Base-by-base conservation (phyloP, 352 stramenopile genomes). In the Pythium sp. region DNA sequence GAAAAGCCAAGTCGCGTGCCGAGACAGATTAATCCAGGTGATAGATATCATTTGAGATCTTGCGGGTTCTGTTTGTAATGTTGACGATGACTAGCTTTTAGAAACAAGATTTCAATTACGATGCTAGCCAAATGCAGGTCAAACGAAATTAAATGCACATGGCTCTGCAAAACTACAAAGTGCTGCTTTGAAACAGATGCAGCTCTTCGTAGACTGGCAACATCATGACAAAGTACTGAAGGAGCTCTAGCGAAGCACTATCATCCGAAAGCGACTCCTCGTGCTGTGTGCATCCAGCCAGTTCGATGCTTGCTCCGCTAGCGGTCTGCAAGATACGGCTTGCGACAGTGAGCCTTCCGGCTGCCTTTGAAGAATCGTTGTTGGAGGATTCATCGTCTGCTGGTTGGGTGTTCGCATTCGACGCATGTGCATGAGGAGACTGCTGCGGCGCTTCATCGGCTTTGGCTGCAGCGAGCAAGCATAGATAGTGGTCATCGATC, bases 171-270 rank as follows among this genome's bases (percentile, higher is more conserved):
- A 12, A 26, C 62, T 32, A 81, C 61, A 24, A 64, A 18, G 3
- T 58, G 3, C n/a, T 47, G 32, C 51, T 65, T 30, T 72, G 58
- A 30, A 66, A 64, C 30, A 92, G 56, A 64, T 90, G 73, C 11
- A 91, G 67, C n/a, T 87, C 81, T 64, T 91, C 84, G 47, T 81
- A 89, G 5, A 89, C 74, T 18, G 82, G 79, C 57, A 91, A 58
- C 58, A 80, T 72, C 14, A 71, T 72, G 20, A 80, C 77, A 26
- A 93, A 75, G 47, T 87, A 79, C 54, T 89, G 82, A 8, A 90
- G 59, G n/a, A 91, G 63, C 18, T 86, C 67, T 30, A 86, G 71
- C 11, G 72, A 68, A 9, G 74, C 71, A 24, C 43, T 38, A 24
- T 82, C 70, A 20, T 68, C 15, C 26, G 56, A 66, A 65, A 65